Conservation (phyloP, 2,329 filamentous ascomycete genomes). For the Penicillium sp. region DNA sequence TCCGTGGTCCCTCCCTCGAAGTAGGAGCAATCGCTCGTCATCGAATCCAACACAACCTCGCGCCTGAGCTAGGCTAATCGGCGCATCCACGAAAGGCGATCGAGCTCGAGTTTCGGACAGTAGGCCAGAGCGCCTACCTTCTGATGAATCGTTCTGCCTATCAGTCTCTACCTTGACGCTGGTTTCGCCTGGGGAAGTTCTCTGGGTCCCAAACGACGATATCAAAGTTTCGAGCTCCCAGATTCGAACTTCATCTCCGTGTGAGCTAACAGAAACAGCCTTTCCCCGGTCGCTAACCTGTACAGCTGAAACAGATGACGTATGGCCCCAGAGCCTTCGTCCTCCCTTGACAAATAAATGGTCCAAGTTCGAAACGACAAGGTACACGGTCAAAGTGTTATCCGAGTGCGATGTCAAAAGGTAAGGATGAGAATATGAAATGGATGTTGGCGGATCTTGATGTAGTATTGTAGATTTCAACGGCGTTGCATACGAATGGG, state of each 20-base stretch:
- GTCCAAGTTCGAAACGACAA: conserved; percentile 74
- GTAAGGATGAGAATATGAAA: conserved; percentile 82
- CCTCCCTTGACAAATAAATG: conserved; percentile 72
- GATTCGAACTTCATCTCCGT: conserved; percentile 79
- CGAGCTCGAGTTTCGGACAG: conserved; percentile 20
- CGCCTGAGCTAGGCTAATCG: conserved; percentile 49
- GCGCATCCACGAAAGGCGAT: conserved; percentile 36
- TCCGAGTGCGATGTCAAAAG: conserved; percentile 82
- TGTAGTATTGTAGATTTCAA: conserved; percentile 39
- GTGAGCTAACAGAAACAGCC: conserved; percentile 83
- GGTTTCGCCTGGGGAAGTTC: conserved; percentile 51
- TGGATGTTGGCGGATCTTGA: conserved; percentile 60
- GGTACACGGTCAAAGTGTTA: conserved; percentile 82
- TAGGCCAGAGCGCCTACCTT: conserved; percentile 3
- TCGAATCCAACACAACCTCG: conserved; percentile 82
- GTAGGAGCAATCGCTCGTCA: conserved; percentile 86
- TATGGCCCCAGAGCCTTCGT: conserved; percentile 86
- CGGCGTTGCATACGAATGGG: conserved; percentile 20
- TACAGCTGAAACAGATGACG: conserved; percentile 83
- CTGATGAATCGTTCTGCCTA: conserved; percentile 23
- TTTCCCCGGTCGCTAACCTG: conserved; percentile 84
- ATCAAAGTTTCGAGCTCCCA: conserved; percentile 85
- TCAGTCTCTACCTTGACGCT: conserved; percentile 60
- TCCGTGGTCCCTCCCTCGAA: conserved; percentile 72
- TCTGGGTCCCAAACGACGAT: conserved; percentile 51